Base-by-base conservation (phyloP, 257 asterid genomes). In the Mentha longifolia region DNA sequence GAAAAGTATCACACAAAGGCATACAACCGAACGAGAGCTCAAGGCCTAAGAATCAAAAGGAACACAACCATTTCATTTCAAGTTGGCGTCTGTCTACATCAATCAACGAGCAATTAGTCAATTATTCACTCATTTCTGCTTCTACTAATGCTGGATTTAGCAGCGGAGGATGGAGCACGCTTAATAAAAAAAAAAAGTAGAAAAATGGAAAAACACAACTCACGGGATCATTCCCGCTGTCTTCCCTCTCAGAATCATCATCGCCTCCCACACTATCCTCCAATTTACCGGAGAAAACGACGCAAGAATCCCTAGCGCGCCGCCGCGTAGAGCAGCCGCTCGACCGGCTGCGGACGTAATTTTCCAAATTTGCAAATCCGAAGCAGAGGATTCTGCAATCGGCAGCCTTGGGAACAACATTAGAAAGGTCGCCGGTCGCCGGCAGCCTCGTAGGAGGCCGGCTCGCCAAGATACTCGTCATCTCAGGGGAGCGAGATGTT, bases 391-490 rank as follows among this genome's bases (percentile, higher is more conserved):
- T 67, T 79, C 78, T 71, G 78, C 69, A 66, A 72, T 76, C 77
- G 73, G 72, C 73, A 72, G 68, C 70, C 74, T 78, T 79, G 5
- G 55, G 69, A 50, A 59, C 61, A 77, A 61, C 82, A 25, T 70
- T 67, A 16, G 47, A 76, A 82, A 15, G 42, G 22, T 82, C 86
- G 25, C 74, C 72, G n/a, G 77, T 78, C 6, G 81, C 78, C 49
- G 76, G 76, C 55, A 82, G 78, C 79, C 82, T 70, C 51, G 78
- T 63, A 37, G 87, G 80, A 71, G 85, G 88, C 58, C 81, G 81
- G 84, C 87, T 77, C 22, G 84, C 85, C 33, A 89, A 75, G 70
- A 85, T 83, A 78, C 84, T 82, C 67, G 91, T 76, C 97, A 87
- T 91, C 65, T 33, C 63, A 37, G 58, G 33, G 41, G 47, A 20